Base-by-base conservation (phyloP, 2,329 filamentous ascomycete genomes). In the Alternaria infectoria region DNA sequence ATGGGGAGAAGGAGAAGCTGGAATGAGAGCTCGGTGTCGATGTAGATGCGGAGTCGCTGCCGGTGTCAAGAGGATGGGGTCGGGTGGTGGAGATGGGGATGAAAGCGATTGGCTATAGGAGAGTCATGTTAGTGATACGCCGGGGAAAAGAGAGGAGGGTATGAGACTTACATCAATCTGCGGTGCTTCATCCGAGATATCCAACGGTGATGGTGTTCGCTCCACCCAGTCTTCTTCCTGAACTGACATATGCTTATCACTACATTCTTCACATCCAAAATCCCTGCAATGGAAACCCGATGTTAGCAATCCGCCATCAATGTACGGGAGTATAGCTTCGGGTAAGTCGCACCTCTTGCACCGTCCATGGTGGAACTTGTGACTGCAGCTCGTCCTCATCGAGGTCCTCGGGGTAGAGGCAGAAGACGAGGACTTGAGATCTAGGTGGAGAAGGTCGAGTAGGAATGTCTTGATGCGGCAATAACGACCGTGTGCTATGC, bases 321-420 rank as follows among this genome's bases (percentile, higher is more conserved):
- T 9, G 10, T 19, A 30, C 13, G 30, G 28, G 9, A 28, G 10
- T 28, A 40, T 52, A n/a, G 15, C 52, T 17, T 61, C 47, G 11
- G 40, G 15, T 45, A 54, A 6, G 32, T n/a, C 23, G n/a, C 52
- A 57, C 10, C 32, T 57, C 9, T 54, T 54, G 61, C 54, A 61
- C 5, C 19, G 28, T 11, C 17, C 47, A 7, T 57, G 10, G 6
- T 13, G 43, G 17, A 54, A 54, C 21, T 32, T 50, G 30, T 57
- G 58, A n/a, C 21, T 61, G 17, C 62, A 61, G 4, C 9, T 12
- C 4, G 44, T 45, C 4, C 17, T 17, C 10, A 23, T 15, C 5
- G 28, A 26, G 26, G 40, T 57, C 36, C 15, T 52, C 13, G 17
- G 49, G 30, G 19, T 52, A 11, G 15, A 40, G 5, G 9, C 30